Conservation (phyloP, 179 eudicot genomes). For the Spergularia azorica region DNA sequence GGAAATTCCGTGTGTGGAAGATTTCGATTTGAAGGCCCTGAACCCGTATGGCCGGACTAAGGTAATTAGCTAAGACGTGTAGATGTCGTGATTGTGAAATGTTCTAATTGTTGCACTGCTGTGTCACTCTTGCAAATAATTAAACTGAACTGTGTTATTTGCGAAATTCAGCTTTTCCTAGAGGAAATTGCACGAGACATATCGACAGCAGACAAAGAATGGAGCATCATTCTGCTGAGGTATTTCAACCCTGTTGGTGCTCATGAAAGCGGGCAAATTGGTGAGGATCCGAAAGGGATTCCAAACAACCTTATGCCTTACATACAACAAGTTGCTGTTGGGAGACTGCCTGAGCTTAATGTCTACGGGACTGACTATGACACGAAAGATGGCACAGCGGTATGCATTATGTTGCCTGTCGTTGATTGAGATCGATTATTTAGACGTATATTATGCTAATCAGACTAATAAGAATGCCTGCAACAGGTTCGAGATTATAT, state of each 20-base stretch:
- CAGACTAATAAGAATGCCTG: not conserved
- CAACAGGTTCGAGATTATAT: constrained; percentile 83
- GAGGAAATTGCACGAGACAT: constrained; percentile 92
- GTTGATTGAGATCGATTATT: no score
- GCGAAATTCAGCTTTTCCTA: constrained; percentile 54
- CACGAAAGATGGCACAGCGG: constrained; percentile 90
- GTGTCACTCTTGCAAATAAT: not conserved
- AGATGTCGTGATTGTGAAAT: no score
- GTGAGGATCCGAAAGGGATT: constrained; percentile 91
- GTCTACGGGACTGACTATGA: constrained; percentile 92
- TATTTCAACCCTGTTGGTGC: constrained; percentile 97
- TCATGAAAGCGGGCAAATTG: constrained; percentile 85
- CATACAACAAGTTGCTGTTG: constrained; percentile 87
- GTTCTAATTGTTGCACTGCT: not conserved
- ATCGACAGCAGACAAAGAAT: constrained; percentile 64
- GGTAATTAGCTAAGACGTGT: no score
- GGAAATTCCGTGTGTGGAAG: constrained; percentile 79
- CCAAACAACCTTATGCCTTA: constrained; percentile 97
- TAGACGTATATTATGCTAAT: no score
- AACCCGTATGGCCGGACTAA: constrained; percentile 96
- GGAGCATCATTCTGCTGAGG: constrained; percentile 77
- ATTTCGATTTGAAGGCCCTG: constrained; percentile 66
- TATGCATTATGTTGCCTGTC: constrained; percentile 41
- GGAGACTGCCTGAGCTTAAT: constrained; percentile 79
- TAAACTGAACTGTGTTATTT: not conserved